Base-by-base conservation (phyloP, 192 early-diverging fungal genomes). In the Entomortierella beljakovae region DNA sequence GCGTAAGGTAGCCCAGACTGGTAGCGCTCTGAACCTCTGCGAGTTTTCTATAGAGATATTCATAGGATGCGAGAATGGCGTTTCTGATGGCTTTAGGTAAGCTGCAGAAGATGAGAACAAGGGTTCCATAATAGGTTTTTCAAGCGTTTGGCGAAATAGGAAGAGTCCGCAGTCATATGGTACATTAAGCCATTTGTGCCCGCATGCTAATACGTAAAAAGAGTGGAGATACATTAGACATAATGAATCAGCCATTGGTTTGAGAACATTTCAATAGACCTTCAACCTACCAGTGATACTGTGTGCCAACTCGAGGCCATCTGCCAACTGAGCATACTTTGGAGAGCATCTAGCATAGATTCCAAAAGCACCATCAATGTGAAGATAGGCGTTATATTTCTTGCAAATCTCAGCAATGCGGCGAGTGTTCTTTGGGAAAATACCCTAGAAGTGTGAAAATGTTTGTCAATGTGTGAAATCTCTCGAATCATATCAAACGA, bases 331-430 rank as follows among this genome's bases (percentile, higher is more conserved):
- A 2, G 50, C 55, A 37, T 71, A 69, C 6, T 71, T 63, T 15
- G 74, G 73, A 9, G 83, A 75, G 33, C 80, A 79, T 10, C 80
- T 69, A 22, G 88, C 86, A 66, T 80, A 89, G 25, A 87, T 67
- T 22, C 88, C 88, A 81, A 89, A 89, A n/a, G 89, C 89, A 0
- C 82, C 89, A 61, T 90, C 89, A 29, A 90, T 86, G 63, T 90
- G 89, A 26, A 90, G 22, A 83, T 86, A 90, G 10, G 72, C 82
- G 26, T 76, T 64, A 31, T 88, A 72, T 28, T 65, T 51, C 26
- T 74, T 64, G 33, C 82, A 83, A 6, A 86, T 64, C 23, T 68
- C 80, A 10, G 82, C 71, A 32, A 90, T 61, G 26, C 76, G 62
- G 22, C 68, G 60, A 2, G 85, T 62, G 52, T 86, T 53, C 11